Conservation (phyloP, 2,329 filamentous ascomycete species). For the Alternaria sp. region DNA sequence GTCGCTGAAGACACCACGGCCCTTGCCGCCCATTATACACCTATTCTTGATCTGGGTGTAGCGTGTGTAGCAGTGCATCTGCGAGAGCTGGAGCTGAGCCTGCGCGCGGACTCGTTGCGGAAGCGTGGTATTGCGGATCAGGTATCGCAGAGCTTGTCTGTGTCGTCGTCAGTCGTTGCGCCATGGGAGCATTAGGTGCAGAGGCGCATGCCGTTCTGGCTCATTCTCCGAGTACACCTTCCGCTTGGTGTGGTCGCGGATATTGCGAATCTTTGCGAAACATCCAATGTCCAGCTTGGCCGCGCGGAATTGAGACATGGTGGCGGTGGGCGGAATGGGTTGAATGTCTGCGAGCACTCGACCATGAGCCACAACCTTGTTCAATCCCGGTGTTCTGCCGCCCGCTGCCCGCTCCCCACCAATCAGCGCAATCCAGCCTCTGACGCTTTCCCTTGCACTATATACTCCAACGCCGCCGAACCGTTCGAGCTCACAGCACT, state of each 20-base stretch:
- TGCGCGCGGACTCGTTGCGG: conserved; percentile 82
- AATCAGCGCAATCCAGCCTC: conserved; percentile 11
- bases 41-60: conserved; percentile 93
- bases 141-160: conserved; percentile 82
- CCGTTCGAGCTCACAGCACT: neutral
- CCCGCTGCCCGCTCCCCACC: conserved; percentile 8
- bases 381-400: conserved; percentile 16
- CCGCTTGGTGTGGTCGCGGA: conserved; percentile 96
- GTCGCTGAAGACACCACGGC: conserved; percentile 86
- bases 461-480: neutral
- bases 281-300: conserved; percentile 90
- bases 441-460: neutral
- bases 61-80: conserved; percentile 96
- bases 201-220: conserved; percentile 74
- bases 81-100: conserved; percentile 88
- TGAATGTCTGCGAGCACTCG: neutral
- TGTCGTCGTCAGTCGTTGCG: conserved; percentile 1
- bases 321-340: conserved; percentile 24
- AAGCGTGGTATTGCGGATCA: conserved; percentile 90
- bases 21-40: conserved; percentile 90
- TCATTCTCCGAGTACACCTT: conserved; percentile 88
- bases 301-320: conserved; percentile 75
- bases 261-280: conserved; percentile 82
- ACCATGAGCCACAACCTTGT: conserved; percentile 13
- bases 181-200: conserved; percentile 3